These are phyloP conservation scores for Oryza officinalis DNA, from an alignment of 176 grass and related monocot species.

Conservation along the genomic window DNA sequence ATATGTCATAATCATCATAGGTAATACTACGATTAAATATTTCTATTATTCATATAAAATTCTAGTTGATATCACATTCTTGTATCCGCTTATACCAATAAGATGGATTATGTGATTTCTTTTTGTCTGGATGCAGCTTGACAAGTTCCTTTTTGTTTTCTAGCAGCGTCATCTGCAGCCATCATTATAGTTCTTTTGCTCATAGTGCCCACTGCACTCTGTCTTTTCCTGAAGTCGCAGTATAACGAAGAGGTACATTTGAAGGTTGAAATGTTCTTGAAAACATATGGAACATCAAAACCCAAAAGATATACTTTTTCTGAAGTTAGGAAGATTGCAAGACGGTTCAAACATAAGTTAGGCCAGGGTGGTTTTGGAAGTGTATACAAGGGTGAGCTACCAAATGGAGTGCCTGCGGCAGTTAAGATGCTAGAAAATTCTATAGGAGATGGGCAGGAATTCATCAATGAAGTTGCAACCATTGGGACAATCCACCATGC, in stretches of 20 bases:
- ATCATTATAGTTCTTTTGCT: neutral
- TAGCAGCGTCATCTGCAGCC: no score
- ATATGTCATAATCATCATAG: no score
- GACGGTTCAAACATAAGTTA: constrained; percentile 42
- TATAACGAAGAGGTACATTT: constrained; percentile 39
- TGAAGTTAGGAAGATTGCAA: constrained; percentile 63
- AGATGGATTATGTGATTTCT: no score
- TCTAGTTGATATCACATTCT: no score
- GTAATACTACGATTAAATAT: no score
- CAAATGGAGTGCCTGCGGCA: constrained; percentile 61
- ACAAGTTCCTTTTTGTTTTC: no score
- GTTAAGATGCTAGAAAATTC: constrained; percentile 65
- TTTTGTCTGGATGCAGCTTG: no score
- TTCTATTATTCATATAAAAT: no score
- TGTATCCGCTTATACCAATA: no score
- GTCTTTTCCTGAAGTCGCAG: constrained; percentile 1
- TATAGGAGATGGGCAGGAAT: constrained; percentile 52
- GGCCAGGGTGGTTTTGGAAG: constrained; percentile 63
- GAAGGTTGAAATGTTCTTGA: constrained; percentile 70
- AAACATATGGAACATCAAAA: constrained; percentile 53
- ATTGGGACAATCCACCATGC: constrained; percentile 64
- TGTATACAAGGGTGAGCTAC: constrained; percentile 52
- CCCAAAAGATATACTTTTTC: constrained; percentile 63
- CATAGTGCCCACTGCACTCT: neutral
- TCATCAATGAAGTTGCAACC: constrained; percentile 83